These are phyloP conservation scores for Bipolaris victoriae DNA, from an alignment of 2,329 filamentous ascomycete genomes.

Conservation along the genomic window DNA sequence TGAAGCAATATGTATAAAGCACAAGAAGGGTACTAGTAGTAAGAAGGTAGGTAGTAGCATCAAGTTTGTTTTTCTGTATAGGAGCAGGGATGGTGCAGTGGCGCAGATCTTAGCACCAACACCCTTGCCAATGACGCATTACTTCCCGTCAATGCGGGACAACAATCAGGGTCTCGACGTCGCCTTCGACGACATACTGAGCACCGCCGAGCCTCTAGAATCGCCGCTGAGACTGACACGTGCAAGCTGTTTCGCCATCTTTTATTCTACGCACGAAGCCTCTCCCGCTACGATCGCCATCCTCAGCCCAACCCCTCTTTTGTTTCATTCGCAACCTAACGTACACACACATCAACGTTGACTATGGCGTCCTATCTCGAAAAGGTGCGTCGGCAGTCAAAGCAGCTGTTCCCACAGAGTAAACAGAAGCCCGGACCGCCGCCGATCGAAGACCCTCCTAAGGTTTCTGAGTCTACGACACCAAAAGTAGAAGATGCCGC, in stretches of 20 bases:
- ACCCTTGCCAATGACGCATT: constrained; percentile 43
- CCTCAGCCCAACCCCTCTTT: background rate
- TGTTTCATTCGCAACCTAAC: background rate
- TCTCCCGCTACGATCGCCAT: background rate
- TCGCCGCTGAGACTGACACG: constrained; percentile 14
- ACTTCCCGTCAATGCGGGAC: constrained; percentile 18
- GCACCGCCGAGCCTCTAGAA: constrained; percentile 20
- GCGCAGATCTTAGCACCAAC: constrained; percentile 17
- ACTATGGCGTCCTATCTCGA: constrained; percentile 43
- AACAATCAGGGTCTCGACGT: constrained; percentile 28
- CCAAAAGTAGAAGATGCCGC: constrained; percentile 15
- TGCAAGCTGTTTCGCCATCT: constrained; percentile 4
- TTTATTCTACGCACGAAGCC: background rate
- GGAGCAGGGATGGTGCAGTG: background rate
- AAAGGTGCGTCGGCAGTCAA: constrained; percentile 43
- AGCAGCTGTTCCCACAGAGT: constrained; percentile 31
- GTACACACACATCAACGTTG: background rate
- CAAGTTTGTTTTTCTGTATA: background rate
- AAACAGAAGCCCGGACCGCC: constrained; percentile 18
- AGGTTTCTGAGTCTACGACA: constrained; percentile 16
- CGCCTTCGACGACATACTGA: constrained; percentile 33
- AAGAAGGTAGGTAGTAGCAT: background rate
- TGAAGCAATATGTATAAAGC: too few species aligned
- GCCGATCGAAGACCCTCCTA: constrained; percentile 20
- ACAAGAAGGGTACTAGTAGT: background rate